Evolutionary conservation across 2,329 filamentous ascomycete species (phyloP).

Genomic region (Chaetomium globosum): DNA sequence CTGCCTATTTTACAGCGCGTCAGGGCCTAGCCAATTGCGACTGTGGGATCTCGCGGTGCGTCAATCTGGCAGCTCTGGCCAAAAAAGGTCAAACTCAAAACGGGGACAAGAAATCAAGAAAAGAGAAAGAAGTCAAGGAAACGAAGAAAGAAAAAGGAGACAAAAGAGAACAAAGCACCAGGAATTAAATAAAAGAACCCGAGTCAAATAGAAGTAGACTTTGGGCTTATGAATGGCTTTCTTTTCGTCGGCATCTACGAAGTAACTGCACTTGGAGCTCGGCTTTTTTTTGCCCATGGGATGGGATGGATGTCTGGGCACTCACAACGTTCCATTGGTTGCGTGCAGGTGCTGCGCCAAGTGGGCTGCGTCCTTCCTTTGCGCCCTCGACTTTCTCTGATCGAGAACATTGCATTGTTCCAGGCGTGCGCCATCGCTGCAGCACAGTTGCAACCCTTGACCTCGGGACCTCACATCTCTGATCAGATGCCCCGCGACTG

Average conservation of each 20-base stretch:
- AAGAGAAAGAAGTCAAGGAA: too few relatives aligned
- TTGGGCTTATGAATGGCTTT: too few relatives aligned
- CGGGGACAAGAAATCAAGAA: too few relatives aligned
- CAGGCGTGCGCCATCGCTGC: slow-evolving; percentile 19
- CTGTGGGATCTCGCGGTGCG: neutral
- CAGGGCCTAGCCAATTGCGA: slow-evolving; percentile 25
- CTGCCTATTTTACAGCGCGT: slow-evolving; percentile 29
- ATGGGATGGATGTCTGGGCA: neutral
- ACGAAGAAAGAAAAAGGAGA: too few relatives aligned
- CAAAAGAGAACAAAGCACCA: too few relatives aligned
- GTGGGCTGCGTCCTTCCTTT: neutral
- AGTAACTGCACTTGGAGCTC: too few relatives aligned
- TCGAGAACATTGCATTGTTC: slow-evolving; percentile 22
- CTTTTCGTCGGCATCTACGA: too few relatives aligned
- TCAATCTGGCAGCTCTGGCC: neutral
- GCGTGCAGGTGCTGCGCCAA: neutral
- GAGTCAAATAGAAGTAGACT: too few relatives aligned
- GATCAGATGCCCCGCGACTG: slow-evolving; percentile 23
- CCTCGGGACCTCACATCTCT: neutral
- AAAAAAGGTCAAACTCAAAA: too few relatives aligned
- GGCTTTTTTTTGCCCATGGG: too few relatives aligned
- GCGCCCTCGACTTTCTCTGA: slow-evolving; percentile 20
- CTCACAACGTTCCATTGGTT: slow-evolving; percentile 12
- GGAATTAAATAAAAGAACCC: too few relatives aligned
- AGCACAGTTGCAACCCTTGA: slow-evolving; percentile 16